Evolutionary conservation across 1,284 basidiomycete genomes (phyloP).

Genomic region (Wolfiporia cocos): DNA sequence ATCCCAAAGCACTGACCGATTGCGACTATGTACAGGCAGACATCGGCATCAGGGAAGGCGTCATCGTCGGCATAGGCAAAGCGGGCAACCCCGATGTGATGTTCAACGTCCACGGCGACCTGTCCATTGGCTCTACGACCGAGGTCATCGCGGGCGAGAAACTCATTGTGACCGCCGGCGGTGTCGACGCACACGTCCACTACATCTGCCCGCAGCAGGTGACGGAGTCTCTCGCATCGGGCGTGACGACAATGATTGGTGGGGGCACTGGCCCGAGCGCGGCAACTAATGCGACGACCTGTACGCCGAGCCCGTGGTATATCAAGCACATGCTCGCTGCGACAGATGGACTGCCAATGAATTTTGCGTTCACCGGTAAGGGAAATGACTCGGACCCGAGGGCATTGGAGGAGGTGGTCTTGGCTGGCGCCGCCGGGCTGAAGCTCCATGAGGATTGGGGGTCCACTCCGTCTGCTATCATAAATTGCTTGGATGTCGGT

Average conservation of each 20-base stretch:
- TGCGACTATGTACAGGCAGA: constrained; percentile 69
- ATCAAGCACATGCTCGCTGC: constrained; percentile 86
- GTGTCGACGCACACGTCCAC: constrained; percentile 89
- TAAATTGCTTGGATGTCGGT: constrained; percentile 74
- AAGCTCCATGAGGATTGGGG: constrained; percentile 99
- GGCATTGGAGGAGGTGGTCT: constrained; percentile 78
- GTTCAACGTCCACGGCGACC: constrained; percentile 69
- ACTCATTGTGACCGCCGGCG: constrained; percentile 90
- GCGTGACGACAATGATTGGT: constrained; percentile 86
- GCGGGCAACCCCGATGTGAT: constrained; percentile 96
- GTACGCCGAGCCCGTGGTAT: constrained; percentile 86
- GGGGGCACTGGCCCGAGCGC: constrained; percentile 93
- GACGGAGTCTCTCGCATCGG: constrained; percentile 60
- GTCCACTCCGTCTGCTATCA: constrained; percentile 82
- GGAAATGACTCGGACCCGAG: constrained; percentile 84
- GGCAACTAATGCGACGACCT: constrained; percentile 92
- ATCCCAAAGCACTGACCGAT: neutral
- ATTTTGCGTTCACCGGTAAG: constrained; percentile 91
- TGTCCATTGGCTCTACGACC: constrained; percentile 84
- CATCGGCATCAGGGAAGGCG: constrained; percentile 86
- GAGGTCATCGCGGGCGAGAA: constrained; percentile 96
- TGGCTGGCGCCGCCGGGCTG: constrained; percentile 85
- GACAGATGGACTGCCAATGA: constrained; percentile 86
- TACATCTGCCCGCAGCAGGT: constrained; percentile 95
- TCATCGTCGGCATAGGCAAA: constrained; percentile 89